Evolutionary conservation across 805 yeast genomes (phyloP).

Genomic region (Lipomyces yamanashiensis): DNA sequence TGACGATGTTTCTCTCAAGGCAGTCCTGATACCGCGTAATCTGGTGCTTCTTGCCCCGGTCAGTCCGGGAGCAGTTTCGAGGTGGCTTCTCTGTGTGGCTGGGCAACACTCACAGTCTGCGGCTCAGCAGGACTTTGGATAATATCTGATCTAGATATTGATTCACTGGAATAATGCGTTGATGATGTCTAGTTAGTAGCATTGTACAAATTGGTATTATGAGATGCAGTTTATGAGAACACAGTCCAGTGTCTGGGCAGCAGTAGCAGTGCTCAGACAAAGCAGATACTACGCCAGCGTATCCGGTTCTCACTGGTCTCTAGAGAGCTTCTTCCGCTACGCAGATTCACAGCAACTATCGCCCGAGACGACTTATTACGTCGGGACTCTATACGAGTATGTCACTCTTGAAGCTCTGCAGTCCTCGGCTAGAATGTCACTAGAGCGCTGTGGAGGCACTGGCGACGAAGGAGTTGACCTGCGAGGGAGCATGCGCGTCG

Average conservation of each 20-base stretch:
- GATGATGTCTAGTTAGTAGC: neutral
- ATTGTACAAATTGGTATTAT: neutral
- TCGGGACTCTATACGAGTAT: slow-evolving; percentile 40
- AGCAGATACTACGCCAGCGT: slow-evolving; percentile 1
- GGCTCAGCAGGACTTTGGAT: too few relatives aligned
- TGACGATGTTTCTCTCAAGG: too few relatives aligned
- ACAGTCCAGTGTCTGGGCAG: neutral
- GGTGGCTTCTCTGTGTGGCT: slow-evolving; percentile 4
- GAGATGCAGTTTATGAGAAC: too few relatives aligned
- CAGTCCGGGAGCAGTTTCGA: neutral
- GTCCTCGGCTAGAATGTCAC: slow-evolving; percentile 17
- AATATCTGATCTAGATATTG: too few relatives aligned
- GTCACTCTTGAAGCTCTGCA: slow-evolving; percentile 31
- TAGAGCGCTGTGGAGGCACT: slow-evolving; percentile 39
- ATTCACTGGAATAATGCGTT: neutral
- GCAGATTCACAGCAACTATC: slow-evolving; percentile 17
- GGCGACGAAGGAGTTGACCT: slow-evolving; percentile 40
- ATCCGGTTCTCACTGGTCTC: slow-evolving; percentile 16
- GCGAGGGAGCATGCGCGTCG: slow-evolving; percentile 28
- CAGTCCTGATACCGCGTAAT: too few relatives aligned
- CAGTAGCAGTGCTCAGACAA: neutral
- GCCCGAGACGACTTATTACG: slow-evolving; percentile 29
- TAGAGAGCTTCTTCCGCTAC: slow-evolving; percentile 23
- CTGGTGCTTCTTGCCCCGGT: neutral
- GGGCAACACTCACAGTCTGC: too few relatives aligned